Evolutionary conservation across 2,329 filamentous ascomycete genomes (phyloP).

Genomic region (Neoascochyta sp.): DNA sequence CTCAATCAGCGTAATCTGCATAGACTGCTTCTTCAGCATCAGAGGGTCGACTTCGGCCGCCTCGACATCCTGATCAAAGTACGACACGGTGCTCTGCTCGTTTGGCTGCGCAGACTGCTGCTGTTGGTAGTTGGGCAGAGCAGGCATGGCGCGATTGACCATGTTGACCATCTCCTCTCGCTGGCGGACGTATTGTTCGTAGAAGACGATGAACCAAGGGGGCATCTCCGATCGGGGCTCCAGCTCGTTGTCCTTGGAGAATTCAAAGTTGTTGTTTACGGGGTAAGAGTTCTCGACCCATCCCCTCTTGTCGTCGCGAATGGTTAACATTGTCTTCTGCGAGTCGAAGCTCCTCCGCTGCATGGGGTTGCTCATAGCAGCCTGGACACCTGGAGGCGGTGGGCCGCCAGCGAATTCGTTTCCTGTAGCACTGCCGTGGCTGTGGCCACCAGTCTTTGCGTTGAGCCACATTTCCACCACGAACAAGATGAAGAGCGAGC

Average conservation of each 20-base stretch:
- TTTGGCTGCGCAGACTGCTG: slow-evolving; percentile 12
- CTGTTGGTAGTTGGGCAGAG: slow-evolving; percentile 31
- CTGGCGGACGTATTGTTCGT: slow-evolving; percentile 60
- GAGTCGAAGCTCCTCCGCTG: slow-evolving; percentile 36
- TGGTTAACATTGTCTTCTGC: slow-evolving; percentile 32
- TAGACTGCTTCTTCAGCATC: slow-evolving; percentile 37
- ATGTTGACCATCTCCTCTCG: slow-evolving; percentile 57
- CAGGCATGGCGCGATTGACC: slow-evolving; percentile 43
- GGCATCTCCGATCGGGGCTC: slow-evolving; percentile 50
- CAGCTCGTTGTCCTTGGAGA: slow-evolving; percentile 27
- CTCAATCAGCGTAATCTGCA: slow-evolving; percentile 49
- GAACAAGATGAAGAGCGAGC: slow-evolving; percentile 58
- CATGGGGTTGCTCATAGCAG: slow-evolving; percentile 30
- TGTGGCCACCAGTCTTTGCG: slow-evolving; percentile 56
- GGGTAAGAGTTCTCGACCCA: slow-evolving; percentile 34
- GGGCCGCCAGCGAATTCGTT: slow-evolving; percentile 26
- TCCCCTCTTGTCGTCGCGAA: slow-evolving; percentile 31
- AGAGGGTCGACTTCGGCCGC: slow-evolving; percentile 36
- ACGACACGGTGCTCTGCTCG: slow-evolving; percentile 27
- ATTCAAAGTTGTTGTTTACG: slow-evolving; percentile 26
- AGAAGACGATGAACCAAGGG: slow-evolving; percentile 60
- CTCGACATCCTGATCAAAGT: slow-evolving; percentile 38
- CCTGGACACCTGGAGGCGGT: slow-evolving; percentile 21
- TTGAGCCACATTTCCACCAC: slow-evolving; percentile 61
- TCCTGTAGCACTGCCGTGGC: slow-evolving; percentile 56